phyloP scores from a whole-genome alignment of 257 asterid species.

The Plantago ovata region DNA sequence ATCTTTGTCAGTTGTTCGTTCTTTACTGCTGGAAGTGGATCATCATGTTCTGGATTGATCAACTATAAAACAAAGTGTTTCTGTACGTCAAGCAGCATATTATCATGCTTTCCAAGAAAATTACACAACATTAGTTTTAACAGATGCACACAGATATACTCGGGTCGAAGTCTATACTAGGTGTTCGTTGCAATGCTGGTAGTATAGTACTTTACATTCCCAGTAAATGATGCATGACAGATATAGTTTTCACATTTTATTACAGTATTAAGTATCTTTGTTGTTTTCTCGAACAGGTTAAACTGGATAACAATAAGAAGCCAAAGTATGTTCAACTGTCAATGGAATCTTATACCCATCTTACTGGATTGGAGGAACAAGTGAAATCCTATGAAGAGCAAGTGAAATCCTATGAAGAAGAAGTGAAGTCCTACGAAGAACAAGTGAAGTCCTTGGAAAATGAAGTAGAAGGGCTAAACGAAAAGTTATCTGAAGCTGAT shows the following conservation, averaged over 20 bases:
- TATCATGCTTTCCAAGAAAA: no score
- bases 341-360: conserved; percentile 86
- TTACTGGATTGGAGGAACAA: conserved; percentile 89
- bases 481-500: conserved; percentile 69
- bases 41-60: no score
- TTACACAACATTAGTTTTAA: no score
- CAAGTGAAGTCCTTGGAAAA: conserved; percentile 66
- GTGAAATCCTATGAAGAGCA: conserved; percentile 53
- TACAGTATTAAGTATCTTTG: background rate
- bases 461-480: conserved; percentile 71
- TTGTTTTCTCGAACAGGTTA: conserved; percentile 34
- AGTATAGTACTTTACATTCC: background rate
- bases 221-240: background rate
- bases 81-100: no score
- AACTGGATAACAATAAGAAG: conserved; percentile 60
- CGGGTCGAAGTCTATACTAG: no score
- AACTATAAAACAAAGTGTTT: no score
- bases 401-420: conserved; percentile 25
- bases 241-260: conserved; percentile 1
- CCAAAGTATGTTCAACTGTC: conserved; percentile 93
- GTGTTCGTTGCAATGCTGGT: background rate
- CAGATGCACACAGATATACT: no score
- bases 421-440: conserved; percentile 32
- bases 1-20: no score
- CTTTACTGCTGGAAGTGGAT: no score